These are phyloP conservation scores for Alternaria burnsii DNA, from an alignment of 2,329 filamentous ascomycete species.

Conservation along the genomic window DNA sequence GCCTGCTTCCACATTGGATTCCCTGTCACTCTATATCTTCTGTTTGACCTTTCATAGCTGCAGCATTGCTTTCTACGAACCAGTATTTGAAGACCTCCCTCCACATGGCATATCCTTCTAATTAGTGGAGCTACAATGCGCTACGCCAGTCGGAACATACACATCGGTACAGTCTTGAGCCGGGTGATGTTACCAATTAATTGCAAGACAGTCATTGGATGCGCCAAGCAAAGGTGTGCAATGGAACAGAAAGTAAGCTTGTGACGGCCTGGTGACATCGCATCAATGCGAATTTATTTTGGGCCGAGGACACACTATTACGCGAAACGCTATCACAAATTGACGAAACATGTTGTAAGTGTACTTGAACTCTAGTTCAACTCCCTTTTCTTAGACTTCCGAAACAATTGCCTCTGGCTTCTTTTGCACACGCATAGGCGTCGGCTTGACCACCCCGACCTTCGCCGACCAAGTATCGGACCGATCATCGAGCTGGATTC, in stretches of 20 bases:
- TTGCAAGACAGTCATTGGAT: background rate
- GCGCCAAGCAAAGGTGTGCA: background rate
- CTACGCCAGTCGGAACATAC: no score
- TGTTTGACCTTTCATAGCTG: background rate
- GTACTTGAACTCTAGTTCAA: background rate
- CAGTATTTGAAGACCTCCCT: background rate
- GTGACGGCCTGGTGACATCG: background rate
- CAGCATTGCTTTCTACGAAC: background rate
- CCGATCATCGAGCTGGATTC: conserved; percentile 12
- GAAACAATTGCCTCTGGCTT: background rate
- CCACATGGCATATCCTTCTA: background rate
- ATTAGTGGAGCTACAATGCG: no score
- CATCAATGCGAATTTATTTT: background rate
- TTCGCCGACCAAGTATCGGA: conserved; percentile 26
- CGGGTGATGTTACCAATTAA: background rate
- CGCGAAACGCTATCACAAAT: background rate
- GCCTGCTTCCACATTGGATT: background rate
- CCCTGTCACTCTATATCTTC: background rate
- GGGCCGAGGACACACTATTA: background rate
- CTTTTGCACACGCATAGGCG: conserved; percentile 5
- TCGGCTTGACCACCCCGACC: conserved; percentile 15
- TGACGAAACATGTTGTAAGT: background rate
- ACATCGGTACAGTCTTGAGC: no score
- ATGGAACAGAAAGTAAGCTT: background rate
- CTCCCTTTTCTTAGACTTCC: background rate